Conservation (phyloP, 345 rosid species). For the Psidium guajava region DNA sequence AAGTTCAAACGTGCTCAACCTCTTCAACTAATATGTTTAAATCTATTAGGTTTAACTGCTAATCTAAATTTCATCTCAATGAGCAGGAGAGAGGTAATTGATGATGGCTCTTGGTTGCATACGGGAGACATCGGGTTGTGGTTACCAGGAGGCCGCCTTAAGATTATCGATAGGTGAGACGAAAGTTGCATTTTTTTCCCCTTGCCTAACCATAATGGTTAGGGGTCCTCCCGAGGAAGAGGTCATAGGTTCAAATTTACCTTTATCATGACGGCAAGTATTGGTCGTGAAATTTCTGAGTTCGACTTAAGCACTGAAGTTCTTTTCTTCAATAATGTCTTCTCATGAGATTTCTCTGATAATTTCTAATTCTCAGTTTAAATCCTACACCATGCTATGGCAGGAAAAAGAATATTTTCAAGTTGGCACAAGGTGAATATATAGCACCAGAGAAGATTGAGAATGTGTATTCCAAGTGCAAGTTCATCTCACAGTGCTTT, state of each 20-base stretch:
- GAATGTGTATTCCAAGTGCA: conserved; percentile 29
- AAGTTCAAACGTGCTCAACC: conserved; percentile 52
- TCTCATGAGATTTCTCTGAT: not conserved
- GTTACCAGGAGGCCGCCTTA: conserved; percentile 41
- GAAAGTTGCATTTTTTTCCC: not conserved
- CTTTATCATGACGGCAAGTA: not conserved
- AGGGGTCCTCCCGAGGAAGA: not conserved
- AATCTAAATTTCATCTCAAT: conserved; percentile 5
- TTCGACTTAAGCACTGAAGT: not conserved
- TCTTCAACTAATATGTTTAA: not conserved
- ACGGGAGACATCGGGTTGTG: conserved; percentile 37
- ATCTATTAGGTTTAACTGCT: not conserved
- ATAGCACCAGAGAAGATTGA: conserved; percentile 38
- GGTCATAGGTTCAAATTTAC: not conserved
- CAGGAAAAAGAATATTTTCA: conserved; percentile 35
- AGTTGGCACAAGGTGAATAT: conserved; percentile 43
- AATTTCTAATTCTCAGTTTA: not conserved
- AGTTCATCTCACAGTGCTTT: conserved; percentile 30
- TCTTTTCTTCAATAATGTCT: not conserved
- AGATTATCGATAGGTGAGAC: conserved; percentile 29
- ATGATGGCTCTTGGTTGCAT: conserved; percentile 28
- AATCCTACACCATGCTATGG: not conserved
- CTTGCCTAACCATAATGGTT: not conserved
- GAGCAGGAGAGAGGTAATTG: conserved; percentile 34
- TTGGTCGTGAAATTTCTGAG: not conserved